These are phyloP conservation scores for Juglanconis sp. DNA, from an alignment of 2,329 filamentous ascomycete species.

Conservation along the genomic window DNA sequence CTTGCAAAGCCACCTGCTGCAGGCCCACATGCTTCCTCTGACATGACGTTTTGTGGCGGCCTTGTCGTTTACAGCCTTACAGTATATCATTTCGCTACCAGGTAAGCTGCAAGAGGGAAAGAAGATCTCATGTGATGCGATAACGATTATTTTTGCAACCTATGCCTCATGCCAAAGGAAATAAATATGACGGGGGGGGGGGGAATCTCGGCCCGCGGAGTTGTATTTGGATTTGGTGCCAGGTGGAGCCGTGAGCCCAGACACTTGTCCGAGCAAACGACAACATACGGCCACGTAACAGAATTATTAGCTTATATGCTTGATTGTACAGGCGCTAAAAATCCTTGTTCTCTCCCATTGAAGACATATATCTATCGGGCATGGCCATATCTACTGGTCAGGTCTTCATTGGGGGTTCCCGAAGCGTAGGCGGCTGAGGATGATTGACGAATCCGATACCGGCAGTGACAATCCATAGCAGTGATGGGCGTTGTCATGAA, in stretches of 20 bases:
- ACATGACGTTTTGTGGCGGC: neutral
- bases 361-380: too few relatives aligned
- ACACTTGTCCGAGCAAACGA: neutral
- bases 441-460: too few relatives aligned
- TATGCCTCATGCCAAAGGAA: neutral
- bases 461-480: too few relatives aligned
- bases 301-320: neutral
- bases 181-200: neutral
- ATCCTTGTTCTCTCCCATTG: too few relatives aligned
- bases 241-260: conserved; percentile 3
- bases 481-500: too few relatives aligned
- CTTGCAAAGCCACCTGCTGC: neutral
- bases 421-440: too few relatives aligned
- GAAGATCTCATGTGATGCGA: too few relatives aligned
- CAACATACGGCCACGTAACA: neutral
- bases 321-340: too few relatives aligned
- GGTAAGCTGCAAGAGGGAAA: neutral
- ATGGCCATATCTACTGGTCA: too few relatives aligned
- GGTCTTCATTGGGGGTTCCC: too few relatives aligned
- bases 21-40: neutral
- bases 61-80: neutral
- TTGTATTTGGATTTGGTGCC: neutral
- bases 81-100: too few relatives aligned
- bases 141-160: neutral
- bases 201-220: neutral